These are phyloP conservation scores for Aschersonia sp. DNA, from an alignment of 2,329 filamentous ascomycete species.

Conservation along the genomic window DNA sequence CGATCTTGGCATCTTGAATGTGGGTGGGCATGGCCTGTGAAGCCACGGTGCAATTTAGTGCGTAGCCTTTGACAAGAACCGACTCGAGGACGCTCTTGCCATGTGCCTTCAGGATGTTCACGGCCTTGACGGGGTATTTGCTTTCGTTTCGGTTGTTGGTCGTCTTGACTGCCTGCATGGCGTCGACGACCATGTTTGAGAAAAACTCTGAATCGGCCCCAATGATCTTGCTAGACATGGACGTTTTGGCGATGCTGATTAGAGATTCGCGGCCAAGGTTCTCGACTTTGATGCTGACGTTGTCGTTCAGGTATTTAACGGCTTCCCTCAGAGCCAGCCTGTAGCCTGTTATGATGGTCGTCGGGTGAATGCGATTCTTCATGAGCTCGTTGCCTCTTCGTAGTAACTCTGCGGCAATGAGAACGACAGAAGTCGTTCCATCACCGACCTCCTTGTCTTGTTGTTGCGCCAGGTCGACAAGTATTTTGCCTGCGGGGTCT, in stretches of 20 bases:
- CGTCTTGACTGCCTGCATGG: conserved; percentile 86
- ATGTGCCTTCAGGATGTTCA: conserved; percentile 97
- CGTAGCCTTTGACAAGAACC: conserved; percentile 85
- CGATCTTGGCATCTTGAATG: conserved; percentile 89
- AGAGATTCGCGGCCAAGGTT: conserved; percentile 79
- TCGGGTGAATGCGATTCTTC: conserved; percentile 99
- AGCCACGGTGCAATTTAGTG: conserved; percentile 94
- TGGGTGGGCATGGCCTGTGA: conserved; percentile 96
- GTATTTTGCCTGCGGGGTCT: conserved; percentile 94
- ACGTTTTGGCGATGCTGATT: conserved; percentile 91
- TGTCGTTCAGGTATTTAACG: conserved; percentile 97
- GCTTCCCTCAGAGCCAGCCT: conserved; percentile 88
- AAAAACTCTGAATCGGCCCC: conserved; percentile 94
- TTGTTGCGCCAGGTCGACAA: conserved; percentile 94
- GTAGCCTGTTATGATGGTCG: conserved; percentile 98
- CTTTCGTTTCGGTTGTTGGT: conserved; percentile 79
- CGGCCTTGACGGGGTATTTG: conserved; percentile 98
- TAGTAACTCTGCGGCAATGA: conserved; percentile 91
- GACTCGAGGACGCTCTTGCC: conserved; percentile 87
- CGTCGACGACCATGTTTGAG: conserved; percentile 91
- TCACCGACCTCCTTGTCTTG: conserved; percentile 99
- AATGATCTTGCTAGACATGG: conserved; percentile 99
- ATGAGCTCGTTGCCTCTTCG: conserved; percentile 92
- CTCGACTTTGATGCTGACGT: conserved; percentile 92
- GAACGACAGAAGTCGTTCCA: conserved; percentile 92